Conservation (phyloP, 2,329 filamentous ascomycete species). For the Elsinoe necatrix region DNA sequence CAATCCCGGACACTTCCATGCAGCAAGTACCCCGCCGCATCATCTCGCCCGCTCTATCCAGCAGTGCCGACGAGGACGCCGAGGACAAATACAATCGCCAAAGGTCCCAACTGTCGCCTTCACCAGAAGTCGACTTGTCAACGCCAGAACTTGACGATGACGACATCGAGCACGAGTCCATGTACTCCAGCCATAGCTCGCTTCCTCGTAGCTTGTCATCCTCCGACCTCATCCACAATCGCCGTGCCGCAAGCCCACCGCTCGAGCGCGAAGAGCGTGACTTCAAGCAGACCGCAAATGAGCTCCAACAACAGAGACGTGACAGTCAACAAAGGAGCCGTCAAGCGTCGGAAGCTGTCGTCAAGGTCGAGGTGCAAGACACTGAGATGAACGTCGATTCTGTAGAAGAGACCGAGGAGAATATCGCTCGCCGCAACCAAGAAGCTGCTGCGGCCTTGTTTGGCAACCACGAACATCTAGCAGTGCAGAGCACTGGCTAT, state of each 20-base stretch:
- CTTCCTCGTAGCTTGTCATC: conserved; percentile 30
- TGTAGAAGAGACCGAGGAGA: conserved; percentile 41
- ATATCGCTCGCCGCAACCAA: conserved; percentile 42
- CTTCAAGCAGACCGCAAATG: conserved; percentile 90
- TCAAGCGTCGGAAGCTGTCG: conserved; percentile 24
- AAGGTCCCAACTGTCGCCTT: conserved; percentile 67
- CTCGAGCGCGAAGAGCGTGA: conserved; percentile 92
- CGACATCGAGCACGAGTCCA: conserved; percentile 48
- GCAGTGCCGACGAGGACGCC: conserved; percentile 64
- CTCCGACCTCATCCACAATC: conserved; percentile 47
- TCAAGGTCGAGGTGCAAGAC: conserved; percentile 27
- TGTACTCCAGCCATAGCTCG: conserved; percentile 47
- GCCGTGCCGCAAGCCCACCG: conserved; percentile 73
- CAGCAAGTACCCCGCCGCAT: conserved; percentile 46
- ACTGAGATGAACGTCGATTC: conserved; percentile 29
- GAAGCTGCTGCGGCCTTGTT: conserved; percentile 44
- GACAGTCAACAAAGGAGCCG: conserved; percentile 34
- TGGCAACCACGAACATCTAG: conserved; percentile 37
- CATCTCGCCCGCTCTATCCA: conserved; percentile 78
- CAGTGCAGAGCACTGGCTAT: conserved; percentile 36
- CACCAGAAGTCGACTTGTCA: conserved; percentile 86
- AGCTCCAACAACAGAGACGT: conserved; percentile 52
- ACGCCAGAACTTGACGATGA: conserved; percentile 77
- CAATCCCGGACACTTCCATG: conserved; percentile 56
- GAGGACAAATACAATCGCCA: conserved; percentile 50